Evolutionary conservation across 306 rosid species (phyloP), one percentile per base, ranked within the genome.

Genomic region (Prinsepia uniflora): DNA sequence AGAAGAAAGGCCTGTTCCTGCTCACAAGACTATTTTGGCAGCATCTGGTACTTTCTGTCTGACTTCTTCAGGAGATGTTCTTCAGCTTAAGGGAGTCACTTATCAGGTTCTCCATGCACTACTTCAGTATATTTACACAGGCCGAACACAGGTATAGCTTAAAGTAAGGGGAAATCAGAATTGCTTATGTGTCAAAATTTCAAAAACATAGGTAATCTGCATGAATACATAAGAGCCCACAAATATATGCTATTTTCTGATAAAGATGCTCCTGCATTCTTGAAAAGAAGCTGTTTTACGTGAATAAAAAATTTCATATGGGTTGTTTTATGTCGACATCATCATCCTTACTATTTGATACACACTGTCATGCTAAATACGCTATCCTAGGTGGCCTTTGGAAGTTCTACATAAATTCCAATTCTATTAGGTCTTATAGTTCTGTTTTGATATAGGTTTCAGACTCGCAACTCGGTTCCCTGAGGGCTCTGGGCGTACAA

Each of bases 101-200:
- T 88, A 85, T 80, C 81, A 75, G 3, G 81, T 87, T 72, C 82
- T 93, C 58, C 96, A 74, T 73, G 87, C 97, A 14, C 80, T 93
- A 58, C 97, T 93, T 83, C 89, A 84, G 81, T 90, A 84, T 74
- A 84, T 93, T 76, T 93, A 93, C 84, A 86, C 86, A 50, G 98
- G 98, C 65, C 84, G 78, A 80, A 90, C 98, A 62, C 76, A 80
- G 96, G 98, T 87, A 59, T 22, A 9, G 43, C 60, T 53, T 53
- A 8, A 8, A 13, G 46, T 30, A 30, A 6, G 8, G 59, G 46
- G 58, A 53, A 53, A 53, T 53, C 58, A 53, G 71, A 48, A 34
- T 8, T 17, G 53, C 22, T 7, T 67, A 67, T 54, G 22, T 49
- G 20, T 52, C 39, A 59, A 49, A 8, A 17, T 68, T 7, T 18